Conservation (phyloP, 208 protist genomes). For the Herpetomonas muscarum region DNA sequence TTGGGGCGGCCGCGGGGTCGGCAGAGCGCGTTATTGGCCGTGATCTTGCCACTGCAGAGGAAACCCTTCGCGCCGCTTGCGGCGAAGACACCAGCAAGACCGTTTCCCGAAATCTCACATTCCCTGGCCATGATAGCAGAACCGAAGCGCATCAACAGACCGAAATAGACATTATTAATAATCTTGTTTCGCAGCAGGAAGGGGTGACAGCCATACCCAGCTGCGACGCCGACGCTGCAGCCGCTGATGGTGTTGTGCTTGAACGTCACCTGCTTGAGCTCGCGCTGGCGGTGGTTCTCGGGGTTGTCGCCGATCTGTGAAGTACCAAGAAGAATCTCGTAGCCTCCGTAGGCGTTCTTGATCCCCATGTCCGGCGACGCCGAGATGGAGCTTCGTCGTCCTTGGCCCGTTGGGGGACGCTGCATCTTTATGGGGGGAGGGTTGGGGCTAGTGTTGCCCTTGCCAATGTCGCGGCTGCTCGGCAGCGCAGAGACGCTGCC, state of each 20-base stretch:
- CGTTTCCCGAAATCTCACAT: constrained; percentile 65
- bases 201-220: constrained; percentile 65
- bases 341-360: constrained; percentile 56
- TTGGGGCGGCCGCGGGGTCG: constrained; percentile 33
- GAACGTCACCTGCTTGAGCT: constrained; percentile 66
- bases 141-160: constrained; percentile 67
- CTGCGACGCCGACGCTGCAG: constrained; percentile 69
- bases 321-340: constrained; percentile 52
- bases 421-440: neutral
- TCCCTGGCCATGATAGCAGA: constrained; percentile 51
- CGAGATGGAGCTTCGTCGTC: constrained; percentile 7
- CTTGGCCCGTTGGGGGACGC: neutral
- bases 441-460: neutral
- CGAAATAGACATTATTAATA: constrained; percentile 75
- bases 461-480: no score
- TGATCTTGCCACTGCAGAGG: constrained; percentile 37
- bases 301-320: constrained; percentile 35
- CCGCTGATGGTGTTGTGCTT: constrained; percentile 65
- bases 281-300: constrained; percentile 44
- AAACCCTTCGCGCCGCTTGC: constrained; percentile 61
- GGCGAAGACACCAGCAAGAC: constrained; percentile 69
- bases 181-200: constrained; percentile 71
- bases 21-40: constrained; percentile 69
- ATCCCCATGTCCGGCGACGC: constrained; percentile 5
- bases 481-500: no score